phyloP scores from a whole-genome alignment of 768 basidiomycete genomes.

The Pisolithus microcarpus region DNA sequence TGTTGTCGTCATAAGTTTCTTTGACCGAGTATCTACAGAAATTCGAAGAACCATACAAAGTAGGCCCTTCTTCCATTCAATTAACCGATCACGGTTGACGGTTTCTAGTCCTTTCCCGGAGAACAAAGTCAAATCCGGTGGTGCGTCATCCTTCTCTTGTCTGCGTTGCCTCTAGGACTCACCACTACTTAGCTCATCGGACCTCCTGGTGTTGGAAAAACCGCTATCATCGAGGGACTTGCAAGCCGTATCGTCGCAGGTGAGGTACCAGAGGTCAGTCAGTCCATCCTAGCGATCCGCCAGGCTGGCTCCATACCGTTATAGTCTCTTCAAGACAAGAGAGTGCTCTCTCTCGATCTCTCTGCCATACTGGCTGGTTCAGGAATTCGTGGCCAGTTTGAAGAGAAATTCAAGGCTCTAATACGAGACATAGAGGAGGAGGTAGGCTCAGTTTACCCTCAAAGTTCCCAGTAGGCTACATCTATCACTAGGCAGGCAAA shows the following conservation, averaged over 20 bases:
- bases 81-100: not conserved
- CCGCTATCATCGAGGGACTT: constrained; percentile 85
- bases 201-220: constrained; percentile 89
- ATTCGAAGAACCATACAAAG: constrained; percentile 90
- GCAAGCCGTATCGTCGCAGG: constrained; percentile 81
- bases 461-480: constrained; percentile 12
- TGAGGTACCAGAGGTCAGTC: constrained; percentile 80
- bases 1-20: not conserved
- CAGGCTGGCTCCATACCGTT: not conserved
- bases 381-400: constrained; percentile 87
- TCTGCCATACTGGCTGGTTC: constrained; percentile 83
- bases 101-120: constrained; percentile 62
- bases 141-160: constrained; percentile 31
- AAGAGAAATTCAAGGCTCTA: constrained; percentile 88
- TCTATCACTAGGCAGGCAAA: constrained; percentile 46
- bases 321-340: constrained; percentile 78
- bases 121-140: constrained; percentile 92
- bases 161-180: not conserved
- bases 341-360: constrained; percentile 83
- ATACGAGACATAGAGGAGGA: constrained; percentile 88
- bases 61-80: constrained; percentile 28
- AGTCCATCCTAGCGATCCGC: not conserved
- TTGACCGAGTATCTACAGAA: constrained; percentile 35
- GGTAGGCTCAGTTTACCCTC: constrained; percentile 30
- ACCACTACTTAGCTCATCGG: constrained; percentile 53